Evolutionary conservation across 2,329 filamentous ascomycete genomes (phyloP), one percentile per base, ranked within the genome.

Genomic region (Incumbomyces delicatus): DNA sequence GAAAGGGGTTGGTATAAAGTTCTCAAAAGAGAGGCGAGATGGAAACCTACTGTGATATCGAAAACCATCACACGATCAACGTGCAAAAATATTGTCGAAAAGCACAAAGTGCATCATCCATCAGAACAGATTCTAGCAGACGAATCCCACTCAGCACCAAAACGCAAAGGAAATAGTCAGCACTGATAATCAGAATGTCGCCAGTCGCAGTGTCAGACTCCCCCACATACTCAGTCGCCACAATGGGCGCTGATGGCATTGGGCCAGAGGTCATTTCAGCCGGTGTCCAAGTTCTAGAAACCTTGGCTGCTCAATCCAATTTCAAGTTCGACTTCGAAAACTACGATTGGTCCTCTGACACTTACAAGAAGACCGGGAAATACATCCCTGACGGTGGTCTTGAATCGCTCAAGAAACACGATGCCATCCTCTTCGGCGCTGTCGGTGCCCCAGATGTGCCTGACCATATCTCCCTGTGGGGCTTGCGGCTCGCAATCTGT

Each of bases 211-310:
- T 43, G 8, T 33, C n/a, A 8, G 40, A 43, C 11, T n/a, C 27
- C 6, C 22, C 27, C 11, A 43, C 40, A 13, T 50, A 54, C 33
- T 48, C 29, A 43, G 79, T 83, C 50, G 80, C 80, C n/a, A 73
- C 71, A 27, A 81, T 85, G 46, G 79, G 80, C 0, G 82, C 78
- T 6, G 81, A 85, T 57, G 81, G 81, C 45, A 85, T 85, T 50
- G 81, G 82, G 1, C 74, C 74, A 1, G 82, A 85, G 61, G 81
- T 85, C 10, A 76, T 83, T 61, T 67, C 72, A 29, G 78, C 78
- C 1, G 80, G 78, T 2, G 75, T 84, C 7, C 67, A 73, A 35
- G 82, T 81, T 0, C 63, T 86, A 42, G 70, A 78, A 38, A 59
- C 61, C 11, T 50, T 55, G 1, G 66, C 70, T 3, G 66, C 72